A percentile compares a stretch with the other conserved stretches of the same genome.
These are phyloP conservation scores for Clarireedia homoeocarpa DNA, from an alignment of 2,329 filamentous ascomycete species.

Conservation along the genomic window DNA sequence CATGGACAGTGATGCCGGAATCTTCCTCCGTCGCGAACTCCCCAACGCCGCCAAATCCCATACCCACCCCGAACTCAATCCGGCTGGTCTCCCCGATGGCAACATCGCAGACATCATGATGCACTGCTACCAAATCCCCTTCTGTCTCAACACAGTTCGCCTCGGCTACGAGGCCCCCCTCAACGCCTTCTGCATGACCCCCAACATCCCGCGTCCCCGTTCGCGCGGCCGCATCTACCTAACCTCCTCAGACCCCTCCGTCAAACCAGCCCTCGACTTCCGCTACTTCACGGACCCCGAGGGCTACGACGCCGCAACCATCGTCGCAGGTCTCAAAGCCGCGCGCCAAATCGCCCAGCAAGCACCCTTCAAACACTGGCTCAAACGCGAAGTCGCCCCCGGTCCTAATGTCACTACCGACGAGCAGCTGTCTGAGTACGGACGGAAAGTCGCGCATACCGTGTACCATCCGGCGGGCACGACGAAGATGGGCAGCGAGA, in stretches of 20 bases:
- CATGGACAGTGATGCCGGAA: conserved; percentile 45
- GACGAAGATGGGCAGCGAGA: conserved; percentile 76
- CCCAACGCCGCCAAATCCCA: conserved; percentile 52
- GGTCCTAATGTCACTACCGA: conserved; percentile 51
- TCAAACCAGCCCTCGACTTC: conserved; percentile 44
- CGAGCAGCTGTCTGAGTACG: conserved; percentile 76
- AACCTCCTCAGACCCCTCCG: conserved; percentile 33
- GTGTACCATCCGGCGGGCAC: conserved; percentile 88
- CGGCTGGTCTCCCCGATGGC: conserved; percentile 49
- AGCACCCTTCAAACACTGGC: conserved; percentile 34
- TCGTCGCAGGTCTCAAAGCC: conserved; percentile 34
- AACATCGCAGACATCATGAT: conserved; percentile 85
- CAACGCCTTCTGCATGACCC: conserved; percentile 47
- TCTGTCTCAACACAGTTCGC: conserved; percentile 75
- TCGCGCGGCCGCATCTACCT: conserved; percentile 54
- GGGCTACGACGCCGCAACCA: conserved; percentile 44
- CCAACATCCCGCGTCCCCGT: conserved; percentile 53
- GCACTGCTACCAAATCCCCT: conserved; percentile 95
- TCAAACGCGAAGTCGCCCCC: conserved; percentile 34
- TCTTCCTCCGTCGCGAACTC: conserved; percentile 71
- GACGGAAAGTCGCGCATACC: conserved; percentile 72
- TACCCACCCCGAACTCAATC: conserved; percentile 34
- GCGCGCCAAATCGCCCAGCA: conserved; percentile 30
- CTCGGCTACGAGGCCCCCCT: conserved; percentile 54
- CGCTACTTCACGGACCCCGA: conserved; percentile 47